Base-by-base conservation (phyloP, 2,329 filamentous ascomycete genomes). In the Claviceps pazoutovae region DNA sequence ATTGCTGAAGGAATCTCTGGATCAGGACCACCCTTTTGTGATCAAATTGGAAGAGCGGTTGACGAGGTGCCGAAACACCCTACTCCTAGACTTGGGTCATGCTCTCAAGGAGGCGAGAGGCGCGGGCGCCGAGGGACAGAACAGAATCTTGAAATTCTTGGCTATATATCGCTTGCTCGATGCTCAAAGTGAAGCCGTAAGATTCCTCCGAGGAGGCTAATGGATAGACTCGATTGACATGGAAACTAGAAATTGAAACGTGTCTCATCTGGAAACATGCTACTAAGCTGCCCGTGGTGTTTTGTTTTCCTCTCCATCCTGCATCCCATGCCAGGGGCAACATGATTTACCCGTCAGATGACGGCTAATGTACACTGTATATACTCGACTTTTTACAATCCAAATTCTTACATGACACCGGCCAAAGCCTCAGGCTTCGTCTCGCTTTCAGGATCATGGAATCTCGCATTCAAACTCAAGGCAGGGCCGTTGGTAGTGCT, bases 401-500 rank as follows among this genome's bases (percentile, higher is more conserved):
- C 17, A 19, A 21, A 48, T 51, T 50, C 54, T 70, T 75, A 79
- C 73, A 79, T 80, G 54, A 73, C 70, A 21, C 71, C 72, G 50
- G 73, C 69, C 59, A 84, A 61, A 55, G 78, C 68, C 46, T 70
- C 73, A 26, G 75, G 70, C 45, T 73, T 71, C 47, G 84, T 66
- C 48, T 69, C 71, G 55, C 80, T 80, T 54, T 79, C 75, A 4
- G 76, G 73, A 50, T 83, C 74, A 60, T 71, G 80, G 66, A 93
- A 86, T 51, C 84, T 80, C 53, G 90, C 91, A 64, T 80, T 95
- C 65, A 98, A 70, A 64, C 83, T 88, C 72, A 98, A 81, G 0
- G 88, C 91, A 1, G 93, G 90, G 1, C 85, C 83, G 63, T 93
- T 77, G 6, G 91, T 95, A 13, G 89, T 88, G 72, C 87, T 91